Evolutionary conservation across 78 protist genomes (phyloP).

Genomic region (Cavenderia fasciculata): DNA sequence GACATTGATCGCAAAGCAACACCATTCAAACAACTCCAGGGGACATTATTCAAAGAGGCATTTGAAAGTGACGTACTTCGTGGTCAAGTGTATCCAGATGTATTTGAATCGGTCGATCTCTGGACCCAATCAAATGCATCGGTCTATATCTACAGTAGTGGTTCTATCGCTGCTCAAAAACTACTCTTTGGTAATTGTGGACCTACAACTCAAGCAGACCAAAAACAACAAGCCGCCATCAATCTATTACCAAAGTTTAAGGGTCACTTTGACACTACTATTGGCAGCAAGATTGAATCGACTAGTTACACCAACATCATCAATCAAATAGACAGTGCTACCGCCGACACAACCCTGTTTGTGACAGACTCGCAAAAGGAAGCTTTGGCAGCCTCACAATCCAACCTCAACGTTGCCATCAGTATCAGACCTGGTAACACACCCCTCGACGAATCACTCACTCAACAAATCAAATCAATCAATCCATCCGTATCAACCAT

Average conservation of each 20-base stretch:
- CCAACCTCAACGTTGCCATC: slow-evolving; percentile 9
- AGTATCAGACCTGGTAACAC: slow-evolving; percentile 60
- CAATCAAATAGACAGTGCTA: not conserved
- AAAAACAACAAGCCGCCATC: slow-evolving; percentile 46
- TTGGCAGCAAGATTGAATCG: slow-evolving; percentile 65
- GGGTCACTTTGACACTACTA: slow-evolving; percentile 89
- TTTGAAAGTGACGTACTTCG: slow-evolving; percentile 70
- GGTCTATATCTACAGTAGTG: slow-evolving; percentile 87
- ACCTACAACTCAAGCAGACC: no score
- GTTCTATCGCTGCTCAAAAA: slow-evolving; percentile 89
- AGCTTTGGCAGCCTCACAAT: slow-evolving; percentile 74
- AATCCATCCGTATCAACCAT: no score
- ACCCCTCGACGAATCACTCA: slow-evolving; percentile 10
- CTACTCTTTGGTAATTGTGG: slow-evolving; percentile 85
- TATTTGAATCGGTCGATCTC: slow-evolving; percentile 36
- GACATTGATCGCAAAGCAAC: slow-evolving; percentile 85
- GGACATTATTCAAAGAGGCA: slow-evolving; percentile 88
- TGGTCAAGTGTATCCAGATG: slow-evolving; percentile 81
- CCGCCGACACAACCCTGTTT: slow-evolving; percentile 37
- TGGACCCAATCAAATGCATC: slow-evolving; percentile 14
- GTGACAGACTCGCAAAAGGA: slow-evolving; percentile 84
- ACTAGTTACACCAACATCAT: slow-evolving; percentile 52
- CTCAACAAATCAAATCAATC: no score
- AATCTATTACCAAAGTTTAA: slow-evolving; percentile 32
- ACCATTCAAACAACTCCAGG: slow-evolving; percentile 89